Percentiles rank a stretch among this genome's conserved stretches.
These are phyloP conservation scores for Nidula microcarpa DNA, from an alignment of 768 basidiomycete species.

Conservation along the genomic window DNA sequence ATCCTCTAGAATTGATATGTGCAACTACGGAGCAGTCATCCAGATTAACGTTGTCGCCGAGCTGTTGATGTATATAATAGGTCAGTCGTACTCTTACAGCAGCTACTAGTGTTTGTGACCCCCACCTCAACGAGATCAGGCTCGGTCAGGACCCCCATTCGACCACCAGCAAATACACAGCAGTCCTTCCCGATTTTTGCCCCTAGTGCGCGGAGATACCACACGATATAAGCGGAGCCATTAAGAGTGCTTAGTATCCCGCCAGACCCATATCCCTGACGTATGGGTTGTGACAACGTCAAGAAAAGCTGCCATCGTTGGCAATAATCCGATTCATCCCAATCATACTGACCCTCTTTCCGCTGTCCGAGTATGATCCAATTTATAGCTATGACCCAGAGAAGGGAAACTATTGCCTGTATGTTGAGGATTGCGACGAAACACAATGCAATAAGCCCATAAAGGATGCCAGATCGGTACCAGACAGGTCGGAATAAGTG, in stretches of 20 bases:
- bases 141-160: slow-evolving; percentile 40
- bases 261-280: slow-evolving; percentile 37
- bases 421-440: slow-evolving; percentile 34
- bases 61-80: too few species aligned
- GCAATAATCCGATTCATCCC: slow-evolving; percentile 46
- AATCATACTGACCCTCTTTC: slow-evolving; percentile 33
- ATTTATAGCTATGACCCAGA: slow-evolving; percentile 39
- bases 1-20: slow-evolving; percentile 44
- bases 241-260: slow-evolving; percentile 35
- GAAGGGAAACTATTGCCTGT: slow-evolving; percentile 31
- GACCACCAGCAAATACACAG: slow-evolving; percentile 36
- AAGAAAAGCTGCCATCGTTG: slow-evolving; percentile 49
- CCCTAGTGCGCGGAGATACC: slow-evolving; percentile 40
- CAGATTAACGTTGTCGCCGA: slow-evolving; percentile 39
- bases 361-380: slow-evolving; percentile 40
- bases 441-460: slow-evolving; percentile 31
- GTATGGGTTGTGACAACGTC: slow-evolving; percentile 29
- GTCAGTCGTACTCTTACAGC: too few species aligned
- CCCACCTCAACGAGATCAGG: slow-evolving; percentile 40
- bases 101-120: too few species aligned
- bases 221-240: slow-evolving; percentile 40
- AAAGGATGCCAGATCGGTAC: slow-evolving; percentile 36
- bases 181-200: slow-evolving; percentile 41
- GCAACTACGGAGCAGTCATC: slow-evolving; percentile 46
- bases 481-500: slow-evolving; percentile 30